Evolutionary conservation across 2,329 filamentous ascomycete species (phyloP).

Genomic region (Chaetomium sp.): DNA sequence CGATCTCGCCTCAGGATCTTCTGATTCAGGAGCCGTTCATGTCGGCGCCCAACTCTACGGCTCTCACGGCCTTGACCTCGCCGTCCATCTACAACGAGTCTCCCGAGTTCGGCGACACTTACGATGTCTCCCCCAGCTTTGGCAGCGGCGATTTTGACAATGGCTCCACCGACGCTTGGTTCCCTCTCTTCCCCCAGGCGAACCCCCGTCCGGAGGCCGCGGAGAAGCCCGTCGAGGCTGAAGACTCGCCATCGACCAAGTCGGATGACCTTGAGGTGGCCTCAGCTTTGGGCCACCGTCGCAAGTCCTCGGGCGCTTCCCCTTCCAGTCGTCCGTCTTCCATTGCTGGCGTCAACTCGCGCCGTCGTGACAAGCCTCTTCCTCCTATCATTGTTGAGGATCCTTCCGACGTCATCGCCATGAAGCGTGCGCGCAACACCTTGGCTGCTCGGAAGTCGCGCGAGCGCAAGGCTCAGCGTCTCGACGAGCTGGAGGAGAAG

Average conservation of each 20-base stretch:
- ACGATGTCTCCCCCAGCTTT: conserved; percentile 74
- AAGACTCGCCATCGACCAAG: conserved; percentile 38
- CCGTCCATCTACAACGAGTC: conserved; percentile 74
- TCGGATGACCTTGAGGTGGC: conserved; percentile 46
- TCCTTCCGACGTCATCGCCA: conserved; percentile 63
- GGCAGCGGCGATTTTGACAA: conserved; percentile 50
- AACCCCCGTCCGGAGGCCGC: conserved; percentile 22
- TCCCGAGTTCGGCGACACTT: conserved; percentile 62
- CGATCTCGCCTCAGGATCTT: conserved; percentile 79
- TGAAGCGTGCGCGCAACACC: conserved; percentile 92
- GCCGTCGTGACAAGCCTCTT: conserved; percentile 74
- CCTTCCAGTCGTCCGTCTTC: conserved; percentile 55
- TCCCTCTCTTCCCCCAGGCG: conserved; percentile 62
- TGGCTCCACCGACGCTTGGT: conserved; percentile 55
- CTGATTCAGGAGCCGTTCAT: conserved; percentile 61
- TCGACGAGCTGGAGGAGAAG: conserved; percentile 66
- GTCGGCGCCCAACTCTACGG: conserved; percentile 74
- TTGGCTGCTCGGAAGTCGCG: conserved; percentile 90
- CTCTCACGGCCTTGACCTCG: conserved; percentile 78
- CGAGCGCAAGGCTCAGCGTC: conserved; percentile 71
- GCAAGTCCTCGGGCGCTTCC: conserved; percentile 42
- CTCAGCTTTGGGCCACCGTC: conserved; percentile 33
- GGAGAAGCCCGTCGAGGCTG: conserved; percentile 22
- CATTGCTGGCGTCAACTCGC: conserved; percentile 62
- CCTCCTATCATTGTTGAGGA: conserved; percentile 73